These are phyloP conservation scores for Acanthamoeba triangularis DNA, from an alignment of 208 protist species.

Conservation along the genomic window DNA sequence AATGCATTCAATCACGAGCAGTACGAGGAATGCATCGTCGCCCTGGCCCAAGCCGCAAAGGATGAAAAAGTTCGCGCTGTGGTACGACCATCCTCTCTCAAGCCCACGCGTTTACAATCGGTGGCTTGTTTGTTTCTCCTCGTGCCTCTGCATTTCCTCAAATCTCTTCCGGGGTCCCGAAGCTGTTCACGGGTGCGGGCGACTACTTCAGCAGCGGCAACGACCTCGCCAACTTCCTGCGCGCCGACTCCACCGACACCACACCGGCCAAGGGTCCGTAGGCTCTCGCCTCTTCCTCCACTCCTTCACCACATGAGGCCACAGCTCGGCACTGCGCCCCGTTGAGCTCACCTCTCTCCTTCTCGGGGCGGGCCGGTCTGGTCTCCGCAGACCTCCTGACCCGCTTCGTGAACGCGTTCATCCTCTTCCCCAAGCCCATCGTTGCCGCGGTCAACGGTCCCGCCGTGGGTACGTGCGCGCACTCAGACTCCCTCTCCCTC, in stretches of 20 bases:
- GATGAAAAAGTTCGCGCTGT: constrained; percentile 39
- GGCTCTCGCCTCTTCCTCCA: too few species aligned
- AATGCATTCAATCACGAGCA: constrained; percentile 68
- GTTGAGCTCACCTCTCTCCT: too few species aligned
- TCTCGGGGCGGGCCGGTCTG: not conserved
- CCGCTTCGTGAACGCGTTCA: constrained; percentile 71
- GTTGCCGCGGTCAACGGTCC: constrained; percentile 71
- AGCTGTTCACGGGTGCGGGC: constrained; percentile 65
- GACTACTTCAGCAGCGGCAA: constrained; percentile 79
- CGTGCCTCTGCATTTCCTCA: too few species aligned
- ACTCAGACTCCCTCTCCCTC: not conserved
- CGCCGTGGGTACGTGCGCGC: not conserved
- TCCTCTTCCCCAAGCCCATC: constrained; percentile 74
- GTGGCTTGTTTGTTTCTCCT: not conserved
- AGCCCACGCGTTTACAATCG: not conserved
- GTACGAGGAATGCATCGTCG: constrained; percentile 73
- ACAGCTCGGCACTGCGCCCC: not conserved
- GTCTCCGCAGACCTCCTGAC: constrained; percentile 42
- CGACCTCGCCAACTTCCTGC: constrained; percentile 69
- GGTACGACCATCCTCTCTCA: not conserved
- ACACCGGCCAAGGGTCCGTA: constrained; percentile 6
- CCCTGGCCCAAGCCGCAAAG: constrained; percentile 19
- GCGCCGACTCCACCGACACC: not conserved
- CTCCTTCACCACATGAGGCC: not conserved
- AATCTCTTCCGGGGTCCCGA: not conserved